phyloP scores from a whole-genome alignment of 1,284 basidiomycete genomes.

The Salmacisia buchloeana region DNA sequence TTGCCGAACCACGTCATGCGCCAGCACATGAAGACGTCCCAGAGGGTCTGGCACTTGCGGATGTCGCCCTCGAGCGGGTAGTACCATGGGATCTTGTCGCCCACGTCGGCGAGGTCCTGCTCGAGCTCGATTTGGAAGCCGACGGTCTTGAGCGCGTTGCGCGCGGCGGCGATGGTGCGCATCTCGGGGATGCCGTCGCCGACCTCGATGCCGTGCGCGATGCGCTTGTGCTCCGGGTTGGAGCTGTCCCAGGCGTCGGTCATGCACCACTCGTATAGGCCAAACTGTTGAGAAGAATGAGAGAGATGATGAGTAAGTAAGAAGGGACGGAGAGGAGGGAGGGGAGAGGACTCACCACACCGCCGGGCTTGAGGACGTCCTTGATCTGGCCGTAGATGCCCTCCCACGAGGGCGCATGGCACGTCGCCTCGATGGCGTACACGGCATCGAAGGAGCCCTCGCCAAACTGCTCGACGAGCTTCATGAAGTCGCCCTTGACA shows the following conservation, averaged over 20 bases:
- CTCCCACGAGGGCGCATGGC: slow-evolving; percentile 90
- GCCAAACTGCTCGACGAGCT: slow-evolving; percentile 83
- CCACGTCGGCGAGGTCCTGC: slow-evolving; percentile 84
- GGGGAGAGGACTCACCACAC: slow-evolving; percentile 62
- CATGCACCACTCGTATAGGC: slow-evolving; percentile 99
- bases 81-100: slow-evolving; percentile 81
- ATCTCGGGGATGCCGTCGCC: slow-evolving; percentile 98
- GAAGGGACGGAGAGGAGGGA: neutral
- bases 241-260: slow-evolving; percentile 87
- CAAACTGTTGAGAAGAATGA: too few relatives aligned
- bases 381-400: slow-evolving; percentile 91
- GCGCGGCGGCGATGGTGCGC: slow-evolving; percentile 70
- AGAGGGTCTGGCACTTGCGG: slow-evolving; percentile 81
- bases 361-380: slow-evolving; percentile 94
- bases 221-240: slow-evolving; percentile 79
- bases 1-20: slow-evolving; percentile 78
- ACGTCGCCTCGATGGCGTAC: slow-evolving; percentile 97
- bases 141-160: slow-evolving; percentile 73
- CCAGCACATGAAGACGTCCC: slow-evolving; percentile 62
- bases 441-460: slow-evolving; percentile 91
- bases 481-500: slow-evolving; percentile 77
- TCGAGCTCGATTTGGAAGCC: slow-evolving; percentile 86
- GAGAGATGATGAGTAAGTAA: neutral
- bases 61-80: slow-evolving; percentile 93
- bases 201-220: slow-evolving; percentile 70